Conservation (phyloP, 2,329 filamentous ascomycete genomes). For the Anisogramma anomala region DNA sequence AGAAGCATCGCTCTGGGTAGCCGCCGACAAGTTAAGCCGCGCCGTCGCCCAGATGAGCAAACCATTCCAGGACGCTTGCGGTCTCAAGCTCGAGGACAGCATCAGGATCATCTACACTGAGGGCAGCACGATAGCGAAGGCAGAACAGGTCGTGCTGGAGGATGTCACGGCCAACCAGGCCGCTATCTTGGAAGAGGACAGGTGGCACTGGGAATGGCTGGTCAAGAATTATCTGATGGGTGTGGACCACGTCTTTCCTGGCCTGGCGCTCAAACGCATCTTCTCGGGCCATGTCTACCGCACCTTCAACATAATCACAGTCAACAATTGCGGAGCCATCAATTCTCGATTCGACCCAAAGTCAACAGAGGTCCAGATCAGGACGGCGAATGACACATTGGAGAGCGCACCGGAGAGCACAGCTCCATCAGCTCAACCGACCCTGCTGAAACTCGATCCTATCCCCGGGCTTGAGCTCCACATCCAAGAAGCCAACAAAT, state of each 20-base stretch:
- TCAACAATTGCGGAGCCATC: slow-evolving; percentile 38
- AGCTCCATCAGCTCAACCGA: slow-evolving; percentile 15
- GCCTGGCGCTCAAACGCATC: slow-evolving; percentile 57
- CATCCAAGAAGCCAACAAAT: slow-evolving; percentile 53
- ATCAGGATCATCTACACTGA: slow-evolving; percentile 47
- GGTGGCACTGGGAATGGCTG: slow-evolving; percentile 26
- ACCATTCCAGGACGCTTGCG: slow-evolving; percentile 59
- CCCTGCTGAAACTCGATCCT: slow-evolving; percentile 35
- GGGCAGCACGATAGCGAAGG: slow-evolving; percentile 38
- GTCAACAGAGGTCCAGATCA: slow-evolving; percentile 22
- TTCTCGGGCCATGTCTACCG: slow-evolving; percentile 44
- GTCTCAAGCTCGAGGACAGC: slow-evolving; percentile 60
- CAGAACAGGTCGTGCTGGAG: slow-evolving; percentile 46
- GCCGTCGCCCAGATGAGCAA: slow-evolving; percentile 63
- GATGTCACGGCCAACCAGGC: slow-evolving; percentile 38
- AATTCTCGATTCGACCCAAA: slow-evolving; percentile 33
- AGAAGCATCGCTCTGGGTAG: slow-evolving; percentile 39
- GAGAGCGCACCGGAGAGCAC: slow-evolving; percentile 23
- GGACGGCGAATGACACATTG: slow-evolving; percentile 26
- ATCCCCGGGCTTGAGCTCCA: slow-evolving; percentile 60
- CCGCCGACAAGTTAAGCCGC: slow-evolving; percentile 48
- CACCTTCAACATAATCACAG: slow-evolving; percentile 46
- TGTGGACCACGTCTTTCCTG: slow-evolving; percentile 58
- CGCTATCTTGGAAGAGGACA: slow-evolving; percentile 23
- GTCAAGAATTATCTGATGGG: slow-evolving; percentile 23